Evolutionary conservation across 176 grass and related monocot genomes (phyloP).

Genomic region (Ensete glaucum): DNA sequence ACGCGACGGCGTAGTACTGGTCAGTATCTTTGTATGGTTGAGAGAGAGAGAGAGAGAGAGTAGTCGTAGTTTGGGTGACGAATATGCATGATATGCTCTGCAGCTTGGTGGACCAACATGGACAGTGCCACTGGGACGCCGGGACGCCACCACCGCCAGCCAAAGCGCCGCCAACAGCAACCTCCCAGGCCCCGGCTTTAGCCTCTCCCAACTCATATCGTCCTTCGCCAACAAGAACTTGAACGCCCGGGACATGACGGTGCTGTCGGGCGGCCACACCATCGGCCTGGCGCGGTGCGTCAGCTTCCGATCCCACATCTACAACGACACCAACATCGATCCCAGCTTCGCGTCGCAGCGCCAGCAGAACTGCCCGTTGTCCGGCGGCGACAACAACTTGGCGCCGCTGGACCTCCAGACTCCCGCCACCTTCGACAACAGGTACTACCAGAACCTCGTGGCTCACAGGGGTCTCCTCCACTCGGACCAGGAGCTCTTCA

Average conservation of each 20-base stretch:
- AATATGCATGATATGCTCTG: not conserved
- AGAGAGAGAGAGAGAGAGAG: too few species aligned
- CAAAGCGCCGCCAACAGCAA: slow-evolving; percentile 27
- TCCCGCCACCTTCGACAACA: slow-evolving; percentile 57
- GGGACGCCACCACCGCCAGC: slow-evolving; percentile 42
- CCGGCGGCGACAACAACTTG: slow-evolving; percentile 46
- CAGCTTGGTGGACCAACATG: slow-evolving; percentile 74
- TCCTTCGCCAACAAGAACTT: slow-evolving; percentile 46
- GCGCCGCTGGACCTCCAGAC: slow-evolving; percentile 35
- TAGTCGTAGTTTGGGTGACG: too few species aligned
- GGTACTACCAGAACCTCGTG: slow-evolving; percentile 50
- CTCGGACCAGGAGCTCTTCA: slow-evolving; percentile 75
- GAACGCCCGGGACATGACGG: slow-evolving; percentile 49
- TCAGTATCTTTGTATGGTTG: not conserved
- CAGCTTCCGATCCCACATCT: slow-evolving; percentile 63
- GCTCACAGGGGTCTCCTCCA: slow-evolving; percentile 43
- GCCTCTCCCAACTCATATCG: slow-evolving; percentile 34
- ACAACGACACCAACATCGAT: slow-evolving; percentile 41
- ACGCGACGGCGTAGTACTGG: slow-evolving; percentile 48
- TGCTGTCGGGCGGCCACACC: slow-evolving; percentile 77
- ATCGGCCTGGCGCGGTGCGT: slow-evolving; percentile 48
- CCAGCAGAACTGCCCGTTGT: slow-evolving; percentile 25
- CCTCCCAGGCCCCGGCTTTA: slow-evolving; percentile 41
- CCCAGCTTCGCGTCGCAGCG: slow-evolving; percentile 41
- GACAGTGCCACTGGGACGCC: slow-evolving; percentile 54